Conservation (phyloP, 805 yeast genomes). For the Hanseniaspora opuntiae region DNA sequence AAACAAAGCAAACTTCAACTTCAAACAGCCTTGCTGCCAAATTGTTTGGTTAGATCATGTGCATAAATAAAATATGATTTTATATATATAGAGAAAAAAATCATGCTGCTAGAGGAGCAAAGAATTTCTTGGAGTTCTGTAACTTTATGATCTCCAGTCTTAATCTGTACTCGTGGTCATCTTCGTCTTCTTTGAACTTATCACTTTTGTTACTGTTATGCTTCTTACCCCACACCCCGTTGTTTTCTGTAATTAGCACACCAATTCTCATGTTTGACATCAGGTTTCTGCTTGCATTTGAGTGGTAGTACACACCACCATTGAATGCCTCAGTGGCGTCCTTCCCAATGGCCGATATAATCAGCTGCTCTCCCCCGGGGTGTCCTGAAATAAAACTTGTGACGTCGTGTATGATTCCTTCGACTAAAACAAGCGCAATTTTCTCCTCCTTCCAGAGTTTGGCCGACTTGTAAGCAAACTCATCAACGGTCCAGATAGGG, state of each 20-base stretch:
- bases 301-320: constrained; percentile 88
- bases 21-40: constrained; percentile 6
- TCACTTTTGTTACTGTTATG: background rate
- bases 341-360: constrained; percentile 71
- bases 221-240: constrained; percentile 19
- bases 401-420: constrained; percentile 86
- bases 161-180: constrained; percentile 14
- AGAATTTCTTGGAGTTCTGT: constrained; percentile 18
- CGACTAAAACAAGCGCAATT: constrained; percentile 63
- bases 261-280: constrained; percentile 91
- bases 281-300: constrained; percentile 83
- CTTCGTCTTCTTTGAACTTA: constrained; percentile 7
- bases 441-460: constrained; percentile 32
- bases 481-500: constrained; percentile 51
- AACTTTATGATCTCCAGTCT: constrained; percentile 15
- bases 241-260: constrained; percentile 52
- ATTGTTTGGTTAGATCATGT: background rate
- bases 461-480: constrained; percentile 29
- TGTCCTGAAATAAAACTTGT: constrained; percentile 83
- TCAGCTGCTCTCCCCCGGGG: constrained; percentile 80
- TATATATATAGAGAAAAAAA: background rate
- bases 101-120: constrained; percentile 23
- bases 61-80: background rate
- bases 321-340: constrained; percentile 90
- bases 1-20: constrained; percentile 17